Evolutionary conservation across 495 filamentous ascomycete species (phyloP).

Genomic region (Daldinia grandis): DNA sequence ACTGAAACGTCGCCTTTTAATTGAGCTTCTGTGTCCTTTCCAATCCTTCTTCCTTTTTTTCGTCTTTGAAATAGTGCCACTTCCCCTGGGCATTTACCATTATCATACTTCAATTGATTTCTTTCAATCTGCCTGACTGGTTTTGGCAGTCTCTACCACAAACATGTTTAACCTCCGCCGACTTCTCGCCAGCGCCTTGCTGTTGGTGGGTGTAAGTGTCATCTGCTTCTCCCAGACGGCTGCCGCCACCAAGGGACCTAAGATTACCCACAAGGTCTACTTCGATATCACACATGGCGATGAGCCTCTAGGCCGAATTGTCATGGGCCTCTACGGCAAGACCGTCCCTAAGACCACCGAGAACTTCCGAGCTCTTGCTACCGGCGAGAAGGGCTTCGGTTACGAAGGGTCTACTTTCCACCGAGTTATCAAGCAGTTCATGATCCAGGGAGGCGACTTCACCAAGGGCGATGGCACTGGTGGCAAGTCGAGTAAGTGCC

Average conservation of each 20-base stretch:
- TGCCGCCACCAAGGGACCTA: conserved; percentile 85
- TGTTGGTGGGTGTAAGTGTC: conserved; percentile 76
- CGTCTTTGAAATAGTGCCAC: conserved; percentile 19
- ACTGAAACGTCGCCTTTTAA: conserved; percentile 38
- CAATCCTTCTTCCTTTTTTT: conserved; percentile 13
- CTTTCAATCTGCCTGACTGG: conserved; percentile 17
- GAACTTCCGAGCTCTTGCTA: conserved; percentile 97
- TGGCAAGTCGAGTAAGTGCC: conserved; percentile 81
- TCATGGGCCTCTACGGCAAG: conserved; percentile 96
- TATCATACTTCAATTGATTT: conserved; percentile 6
- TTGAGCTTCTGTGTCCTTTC: conserved; percentile 42
- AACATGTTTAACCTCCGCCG: conserved; percentile 66
- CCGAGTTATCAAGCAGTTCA: conserved; percentile 98
- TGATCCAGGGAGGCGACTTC: conserved; percentile 99
- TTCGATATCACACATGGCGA: conserved; percentile 96
- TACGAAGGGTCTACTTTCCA: conserved; percentile 97
- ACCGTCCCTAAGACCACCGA: conserved; percentile 97
- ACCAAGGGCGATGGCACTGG: conserved; percentile 95
- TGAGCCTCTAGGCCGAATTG: conserved; percentile 82
- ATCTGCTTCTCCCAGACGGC: conserved; percentile 75
- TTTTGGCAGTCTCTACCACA: conserved; percentile 11
- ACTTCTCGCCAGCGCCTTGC: conserved; percentile 70
- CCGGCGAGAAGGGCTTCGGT: conserved; percentile 95
- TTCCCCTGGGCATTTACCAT: neutral
- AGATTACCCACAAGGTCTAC: conserved; percentile 97